These are phyloP conservation scores for Globisporangium emineosum DNA, from an alignment of 352 stramenopile species.

Conservation along the genomic window DNA sequence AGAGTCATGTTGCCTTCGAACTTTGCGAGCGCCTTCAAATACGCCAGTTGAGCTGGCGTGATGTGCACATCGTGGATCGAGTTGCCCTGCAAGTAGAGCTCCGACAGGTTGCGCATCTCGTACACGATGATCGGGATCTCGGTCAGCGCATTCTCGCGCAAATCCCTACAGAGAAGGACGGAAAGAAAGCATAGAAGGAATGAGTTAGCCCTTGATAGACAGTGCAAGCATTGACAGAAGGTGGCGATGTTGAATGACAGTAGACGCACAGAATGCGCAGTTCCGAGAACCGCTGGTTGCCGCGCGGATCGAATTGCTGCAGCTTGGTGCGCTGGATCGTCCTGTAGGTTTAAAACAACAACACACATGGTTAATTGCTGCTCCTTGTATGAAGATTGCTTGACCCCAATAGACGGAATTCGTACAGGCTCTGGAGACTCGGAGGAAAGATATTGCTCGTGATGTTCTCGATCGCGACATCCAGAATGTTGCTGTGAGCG, in stretches of 20 bases:
- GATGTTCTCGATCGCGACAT: slow-evolving; percentile 61
- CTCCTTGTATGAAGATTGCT: not conserved
- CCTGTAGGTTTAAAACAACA: slow-evolving; percentile 19
- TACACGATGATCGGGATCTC: slow-evolving; percentile 69
- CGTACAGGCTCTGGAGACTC: slow-evolving; percentile 56
- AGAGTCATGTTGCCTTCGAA: slow-evolving; percentile 47
- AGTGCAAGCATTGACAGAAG: not conserved
- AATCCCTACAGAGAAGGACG: slow-evolving; percentile 34
- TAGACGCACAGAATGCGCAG: slow-evolving; percentile 54
- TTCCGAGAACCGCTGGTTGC: slow-evolving; percentile 34
- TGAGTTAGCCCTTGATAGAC: not conserved
- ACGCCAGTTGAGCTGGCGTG: slow-evolving; percentile 47
- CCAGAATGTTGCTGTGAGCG: slow-evolving; percentile 39
- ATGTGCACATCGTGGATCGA: slow-evolving; percentile 51
- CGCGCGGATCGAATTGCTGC: slow-evolving; percentile 58
- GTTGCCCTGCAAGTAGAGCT: slow-evolving; percentile 53
- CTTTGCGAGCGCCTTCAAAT: slow-evolving; percentile 42
- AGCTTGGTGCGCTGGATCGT: slow-evolving; percentile 60
- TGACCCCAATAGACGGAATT: not conserved
- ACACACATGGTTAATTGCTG: not conserved
- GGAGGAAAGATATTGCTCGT: slow-evolving; percentile 62
- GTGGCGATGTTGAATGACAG: not conserved
- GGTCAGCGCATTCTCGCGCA: slow-evolving; percentile 60
- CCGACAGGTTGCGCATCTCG: slow-evolving; percentile 52
- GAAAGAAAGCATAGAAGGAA: not conserved